phyloP scores from a whole-genome alignment of 345 rosid genomes.

The Salix udensis region DNA sequence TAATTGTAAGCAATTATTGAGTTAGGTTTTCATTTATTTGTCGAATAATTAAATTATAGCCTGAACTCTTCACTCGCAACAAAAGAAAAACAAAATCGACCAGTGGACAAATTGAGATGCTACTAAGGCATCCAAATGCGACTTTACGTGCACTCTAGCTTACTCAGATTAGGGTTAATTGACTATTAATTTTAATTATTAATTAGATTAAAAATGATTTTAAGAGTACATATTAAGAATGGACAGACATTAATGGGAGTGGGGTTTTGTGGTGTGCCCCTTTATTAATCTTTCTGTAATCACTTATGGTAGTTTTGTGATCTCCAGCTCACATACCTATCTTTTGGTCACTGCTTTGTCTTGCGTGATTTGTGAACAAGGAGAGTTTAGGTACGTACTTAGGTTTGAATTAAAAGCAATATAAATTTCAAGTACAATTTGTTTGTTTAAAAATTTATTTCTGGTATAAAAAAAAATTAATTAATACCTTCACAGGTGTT shows the following conservation, averaged over 20 bases:
- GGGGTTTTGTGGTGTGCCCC: neutral
- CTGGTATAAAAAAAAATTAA: too few species aligned
- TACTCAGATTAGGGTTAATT: neutral
- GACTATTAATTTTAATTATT: too few species aligned
- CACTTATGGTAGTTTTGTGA: constrained; percentile 13
- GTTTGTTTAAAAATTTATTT: too few species aligned
- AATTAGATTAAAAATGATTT: neutral
- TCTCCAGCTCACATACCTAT: constrained; percentile 17
- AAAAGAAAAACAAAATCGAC: neutral
- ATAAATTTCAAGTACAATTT: neutral
- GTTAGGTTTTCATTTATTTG: neutral
- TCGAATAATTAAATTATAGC: too few species aligned
- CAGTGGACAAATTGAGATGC: neutral
- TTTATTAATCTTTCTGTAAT: constrained; percentile 1
- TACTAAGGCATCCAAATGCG: neutral
- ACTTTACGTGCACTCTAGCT: neutral
- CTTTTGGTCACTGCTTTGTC: constrained; percentile 12
- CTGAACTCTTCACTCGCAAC: too few species aligned
- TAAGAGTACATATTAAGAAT: neutral
- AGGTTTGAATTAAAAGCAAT: neutral
- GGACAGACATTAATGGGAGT: neutral
- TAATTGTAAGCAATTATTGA: neutral
- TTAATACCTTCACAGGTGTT: too few species aligned
- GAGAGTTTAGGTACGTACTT: neutral
- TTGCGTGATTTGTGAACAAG: constrained; percentile 1